Conservation (phyloP, 1,284 basidiomycete genomes). For the Sporisorium graminicola region DNA sequence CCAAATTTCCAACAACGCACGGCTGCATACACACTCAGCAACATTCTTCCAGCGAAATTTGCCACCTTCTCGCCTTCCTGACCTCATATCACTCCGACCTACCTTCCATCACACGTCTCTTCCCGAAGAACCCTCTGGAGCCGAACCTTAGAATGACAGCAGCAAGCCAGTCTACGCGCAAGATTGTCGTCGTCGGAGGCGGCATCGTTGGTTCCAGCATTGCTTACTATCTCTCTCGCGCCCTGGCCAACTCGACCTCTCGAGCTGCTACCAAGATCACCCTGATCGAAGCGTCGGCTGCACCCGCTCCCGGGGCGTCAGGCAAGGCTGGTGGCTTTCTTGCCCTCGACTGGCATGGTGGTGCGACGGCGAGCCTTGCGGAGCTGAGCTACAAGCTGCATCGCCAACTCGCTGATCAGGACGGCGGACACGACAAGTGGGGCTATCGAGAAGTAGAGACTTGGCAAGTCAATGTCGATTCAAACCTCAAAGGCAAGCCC, state of each 20-base stretch:
- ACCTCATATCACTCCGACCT: background rate
- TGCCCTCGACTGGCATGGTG: conserved; percentile 79
- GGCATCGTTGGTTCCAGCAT: conserved; percentile 87
- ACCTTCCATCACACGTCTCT: background rate
- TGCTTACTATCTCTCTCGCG: conserved; percentile 78
- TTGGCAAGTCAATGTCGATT: conserved; percentile 56
- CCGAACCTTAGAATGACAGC: conserved; percentile 23
- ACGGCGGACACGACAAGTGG: conserved; percentile 80
- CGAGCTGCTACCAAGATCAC: conserved; percentile 63
- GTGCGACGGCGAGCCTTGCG: conserved; percentile 74
- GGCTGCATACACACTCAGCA: no score
- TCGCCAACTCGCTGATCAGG: conserved; percentile 79
- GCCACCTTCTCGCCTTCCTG: conserved; percentile 12
- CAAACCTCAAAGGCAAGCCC: conserved; percentile 40
- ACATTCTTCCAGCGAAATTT: no score
- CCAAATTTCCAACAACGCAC: no score
- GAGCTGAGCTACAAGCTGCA: conserved; percentile 84
- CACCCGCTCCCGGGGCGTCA: conserved; percentile 76
- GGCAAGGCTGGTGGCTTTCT: conserved; percentile 94
- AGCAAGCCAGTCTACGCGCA: conserved; percentile 20
- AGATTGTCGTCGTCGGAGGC: conserved; percentile 69
- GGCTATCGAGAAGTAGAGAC: conserved; percentile 80
- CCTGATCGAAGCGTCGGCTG: conserved; percentile 80
- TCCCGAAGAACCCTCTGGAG: background rate
- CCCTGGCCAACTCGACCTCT: conserved; percentile 10